Conservation (phyloP, 1,139 yeast species). For the Yamadazyma spencermartinsiae region DNA sequence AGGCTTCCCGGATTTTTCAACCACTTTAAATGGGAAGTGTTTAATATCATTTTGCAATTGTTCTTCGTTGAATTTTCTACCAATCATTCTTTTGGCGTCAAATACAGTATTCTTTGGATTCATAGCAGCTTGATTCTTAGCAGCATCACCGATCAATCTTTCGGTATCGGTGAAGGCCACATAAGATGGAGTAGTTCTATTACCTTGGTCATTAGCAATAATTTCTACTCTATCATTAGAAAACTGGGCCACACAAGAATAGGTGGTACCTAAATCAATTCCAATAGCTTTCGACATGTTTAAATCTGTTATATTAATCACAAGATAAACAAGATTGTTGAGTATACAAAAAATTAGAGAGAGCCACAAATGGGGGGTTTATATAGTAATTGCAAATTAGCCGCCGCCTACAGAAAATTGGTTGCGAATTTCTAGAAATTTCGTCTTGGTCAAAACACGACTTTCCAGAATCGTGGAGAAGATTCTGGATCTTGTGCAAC, state of each 20-base stretch:
- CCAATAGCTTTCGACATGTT: conserved; percentile 70
- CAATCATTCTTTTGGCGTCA: conserved; percentile 69
- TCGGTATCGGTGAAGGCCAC: conserved; percentile 70
- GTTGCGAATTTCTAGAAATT: conserved; percentile 17
- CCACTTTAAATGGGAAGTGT: conserved; percentile 64
- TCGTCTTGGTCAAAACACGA: conserved; percentile 6
- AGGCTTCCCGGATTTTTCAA: conserved; percentile 60
- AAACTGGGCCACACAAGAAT: conserved; percentile 77
- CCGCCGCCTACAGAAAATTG: conserved; percentile 4
- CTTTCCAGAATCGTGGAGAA: background rate
- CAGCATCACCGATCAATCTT: conserved; percentile 71
- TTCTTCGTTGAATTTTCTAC: conserved; percentile 60
- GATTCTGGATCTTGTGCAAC: no score
- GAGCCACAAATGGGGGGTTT: no score
- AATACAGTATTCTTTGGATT: conserved; percentile 66
- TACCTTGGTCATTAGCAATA: conserved; percentile 71
- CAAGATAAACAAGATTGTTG: background rate
- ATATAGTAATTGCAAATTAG: conserved; percentile 8
- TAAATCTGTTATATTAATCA: background rate
- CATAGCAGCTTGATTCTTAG: conserved; percentile 72
- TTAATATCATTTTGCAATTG: conserved; percentile 59
- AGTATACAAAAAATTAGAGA: no score
- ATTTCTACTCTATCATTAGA: conserved; percentile 69
- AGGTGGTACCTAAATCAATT: conserved; percentile 80
- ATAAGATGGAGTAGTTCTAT: conserved; percentile 69